Percentiles rank a stretch among this genome's conserved stretches.
These are phyloP conservation scores for Pulveroboletus sp. DNA, from an alignment of 768 basidiomycete species.

Conservation along the genomic window DNA sequence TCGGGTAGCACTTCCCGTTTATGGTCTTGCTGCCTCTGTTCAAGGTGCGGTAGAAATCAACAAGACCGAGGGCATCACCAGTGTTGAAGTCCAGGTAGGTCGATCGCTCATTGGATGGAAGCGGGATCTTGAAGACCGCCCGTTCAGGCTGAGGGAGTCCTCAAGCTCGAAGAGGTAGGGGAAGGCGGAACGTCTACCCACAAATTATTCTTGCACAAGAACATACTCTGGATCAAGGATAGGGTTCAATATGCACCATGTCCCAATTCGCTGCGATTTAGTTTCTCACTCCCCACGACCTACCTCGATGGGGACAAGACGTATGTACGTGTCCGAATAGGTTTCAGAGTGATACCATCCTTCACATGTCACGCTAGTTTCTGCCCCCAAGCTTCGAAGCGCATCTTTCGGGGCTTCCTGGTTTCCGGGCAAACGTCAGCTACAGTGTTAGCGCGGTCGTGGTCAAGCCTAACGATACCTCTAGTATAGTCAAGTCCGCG, in stretches of 20 bases:
- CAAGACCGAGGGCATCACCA: slow-evolving; percentile 53
- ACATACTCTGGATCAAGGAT: slow-evolving; percentile 58
- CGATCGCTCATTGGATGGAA: background rate
- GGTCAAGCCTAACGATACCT: slow-evolving; percentile 43
- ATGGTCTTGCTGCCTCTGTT: slow-evolving; percentile 49
- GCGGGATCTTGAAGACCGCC: background rate
- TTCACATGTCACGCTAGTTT: slow-evolving; percentile 38
- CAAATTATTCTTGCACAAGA: slow-evolving; percentile 50
- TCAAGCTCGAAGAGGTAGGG: slow-evolving; percentile 60
- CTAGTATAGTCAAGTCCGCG: slow-evolving; percentile 48
- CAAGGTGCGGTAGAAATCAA: slow-evolving; percentile 55
- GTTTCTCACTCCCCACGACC: slow-evolving; percentile 52
- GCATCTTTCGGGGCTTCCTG: slow-evolving; percentile 68
- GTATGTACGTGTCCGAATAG: slow-evolving; percentile 47
- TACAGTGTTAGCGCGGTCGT: slow-evolving; percentile 58
- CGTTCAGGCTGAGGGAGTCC: slow-evolving; percentile 56
- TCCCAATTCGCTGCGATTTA: slow-evolving; percentile 53
- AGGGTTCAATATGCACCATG: slow-evolving; percentile 39
- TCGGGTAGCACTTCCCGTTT: slow-evolving; percentile 51
- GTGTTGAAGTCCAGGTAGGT: slow-evolving; percentile 63
- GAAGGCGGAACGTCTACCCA: slow-evolving; percentile 59
- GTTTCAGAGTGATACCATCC: background rate
- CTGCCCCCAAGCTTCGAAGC: slow-evolving; percentile 71
- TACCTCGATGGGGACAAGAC: slow-evolving; percentile 54
- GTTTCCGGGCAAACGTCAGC: slow-evolving; percentile 63